These are phyloP conservation scores for Hypoxylon fuscum DNA, from an alignment of 495 filamentous ascomycete genomes.

Conservation along the genomic window DNA sequence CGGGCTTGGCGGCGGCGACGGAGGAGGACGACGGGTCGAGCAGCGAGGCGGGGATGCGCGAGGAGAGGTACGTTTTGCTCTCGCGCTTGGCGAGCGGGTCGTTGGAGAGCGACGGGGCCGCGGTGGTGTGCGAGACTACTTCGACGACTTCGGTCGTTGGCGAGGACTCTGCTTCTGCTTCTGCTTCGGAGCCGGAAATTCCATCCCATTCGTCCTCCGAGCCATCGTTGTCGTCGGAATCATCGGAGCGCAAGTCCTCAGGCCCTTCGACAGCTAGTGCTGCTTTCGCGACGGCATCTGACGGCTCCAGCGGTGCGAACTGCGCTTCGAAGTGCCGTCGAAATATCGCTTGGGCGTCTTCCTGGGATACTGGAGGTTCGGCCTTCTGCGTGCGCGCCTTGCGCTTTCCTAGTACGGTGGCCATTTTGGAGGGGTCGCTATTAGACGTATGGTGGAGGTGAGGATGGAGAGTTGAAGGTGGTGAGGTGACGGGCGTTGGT, in stretches of 20 bases:
- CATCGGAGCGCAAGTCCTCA: slow-evolving; percentile 31
- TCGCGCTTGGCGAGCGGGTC: slow-evolving; percentile 70
- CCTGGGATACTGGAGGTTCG: slow-evolving; percentile 33
- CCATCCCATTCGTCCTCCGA: slow-evolving; percentile 65
- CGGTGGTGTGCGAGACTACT: slow-evolving; percentile 71
- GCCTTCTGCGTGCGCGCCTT: slow-evolving; percentile 45
- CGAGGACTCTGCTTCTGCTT: slow-evolving; percentile 13
- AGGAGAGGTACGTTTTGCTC: slow-evolving; percentile 77
- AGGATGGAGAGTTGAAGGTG: slow-evolving; percentile 1
- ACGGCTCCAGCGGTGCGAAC: slow-evolving; percentile 72
- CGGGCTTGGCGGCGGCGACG: slow-evolving; percentile 27
- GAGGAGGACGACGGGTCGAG: slow-evolving; percentile 36
- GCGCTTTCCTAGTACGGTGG: slow-evolving; percentile 53
- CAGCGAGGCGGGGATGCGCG: slow-evolving; percentile 49
- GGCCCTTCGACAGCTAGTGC: slow-evolving; percentile 25
- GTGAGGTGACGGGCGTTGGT: slow-evolving; percentile 1
- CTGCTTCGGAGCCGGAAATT: slow-evolving; percentile 55
- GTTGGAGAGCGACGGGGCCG: slow-evolving; percentile 38
- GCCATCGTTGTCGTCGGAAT: slow-evolving; percentile 52
- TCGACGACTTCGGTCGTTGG: slow-evolving; percentile 52
- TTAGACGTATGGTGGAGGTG: background rate
- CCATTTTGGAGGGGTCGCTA: slow-evolving; percentile 37
- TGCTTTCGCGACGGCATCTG: slow-evolving; percentile 41
- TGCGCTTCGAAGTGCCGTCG: slow-evolving; percentile 85
- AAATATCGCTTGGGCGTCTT: slow-evolving; percentile 64